Evolutionary conservation across 2,329 filamentous ascomycete species (phyloP), one percentile per base, ranked within the genome.

Genomic region (Botrytis porri): DNA sequence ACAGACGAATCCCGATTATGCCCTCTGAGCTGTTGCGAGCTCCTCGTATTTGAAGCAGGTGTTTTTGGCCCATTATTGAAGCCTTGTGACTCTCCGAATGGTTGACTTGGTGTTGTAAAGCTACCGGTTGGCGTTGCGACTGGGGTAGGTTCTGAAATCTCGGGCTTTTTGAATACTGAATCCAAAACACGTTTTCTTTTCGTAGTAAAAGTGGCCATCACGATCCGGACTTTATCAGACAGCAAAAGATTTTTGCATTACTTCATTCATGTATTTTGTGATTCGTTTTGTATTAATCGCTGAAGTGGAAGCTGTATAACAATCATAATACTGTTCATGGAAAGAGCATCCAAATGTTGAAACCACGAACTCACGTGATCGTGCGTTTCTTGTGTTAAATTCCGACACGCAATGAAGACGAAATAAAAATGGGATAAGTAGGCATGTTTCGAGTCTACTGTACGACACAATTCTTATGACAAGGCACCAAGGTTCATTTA

Each of bases 101-200:
- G 67, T 65, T 80, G 76, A 10, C 75, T 77, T 32, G 76, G 70
- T 57, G 73, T 67, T 70, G 78, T 76, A 61, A 79, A 80, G 39
- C 65, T 74, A 25, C 69, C 71, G 3, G 72, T 76, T 10, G 78
- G 78, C 16, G 79, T 80, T 29, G 76, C 73, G 41, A 75, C 74
- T 37, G 79, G 79, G 35, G 78, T 80, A 22, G 78, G 78, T 71
- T 78, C 77, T 18, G 80, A 80, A 25, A 78, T 74, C 29, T 76
- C 74, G n/a, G 72, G 63, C 39, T 69, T 62, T 29, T 74, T 72
- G 72, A 81, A 81, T 41, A 81, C 80, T 12, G 79, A 79, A 54
- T 79, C 72, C 74, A 81, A 80, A 69, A 81, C 79, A 74, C 79
- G 80, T 73, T 75, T 74, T 64, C 77, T 77, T 63, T 73, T 74